Base-by-base conservation (phyloP, 352 stramenopile species). In the Plasmopara halstedii region DNA sequence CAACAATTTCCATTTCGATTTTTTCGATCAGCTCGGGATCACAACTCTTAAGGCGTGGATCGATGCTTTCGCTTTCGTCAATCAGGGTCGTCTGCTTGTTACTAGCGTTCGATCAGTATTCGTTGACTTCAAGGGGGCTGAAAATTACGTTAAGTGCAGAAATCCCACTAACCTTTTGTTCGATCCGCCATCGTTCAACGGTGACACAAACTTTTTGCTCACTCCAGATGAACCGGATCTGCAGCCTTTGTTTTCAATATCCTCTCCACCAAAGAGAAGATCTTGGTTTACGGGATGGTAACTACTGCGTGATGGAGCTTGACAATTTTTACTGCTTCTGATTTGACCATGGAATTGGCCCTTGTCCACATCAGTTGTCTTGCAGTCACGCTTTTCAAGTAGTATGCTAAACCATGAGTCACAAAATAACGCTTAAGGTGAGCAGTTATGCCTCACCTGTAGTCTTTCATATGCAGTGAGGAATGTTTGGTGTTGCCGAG, bases 1-100 rank as follows among this genome's bases (percentile, higher is more conserved):
- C 86, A 8, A 99, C 82, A 51, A 99, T 98, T 66, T 99, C 95
- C 73, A 97, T 92, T 45, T 97, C 83, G 51, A 99, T 98, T 50
- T 96, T 97, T 41, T 97, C 76, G 31, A 98, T 87, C 9, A 99
- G 65, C 40, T 97, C 87, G 18, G 95, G 95, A 31, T 98, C 95
- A 15, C 94, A 94, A 23, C 88, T 95, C 50, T 89, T 86, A 4
- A 98, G 69, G 35, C 91, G 73, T 68, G 96, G 91, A 34, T 97
- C 95, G 31, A 98, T 75, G 21, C 98, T 79, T 20, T 97, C 74
- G 17, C 82, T 71, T 2, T 81, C 63, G 20, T 62, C 37, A 20
- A 35, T 47, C 9, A 50, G 20, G 2, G 21, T 14, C 10, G 31
- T n/a, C 25, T 61, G 49, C 9, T 67, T 57, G 36, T 36, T 61